These are phyloP conservation scores for Boletus eberwhitei DNA, from an alignment of 768 basidiomycete genomes.

Conservation along the genomic window DNA sequence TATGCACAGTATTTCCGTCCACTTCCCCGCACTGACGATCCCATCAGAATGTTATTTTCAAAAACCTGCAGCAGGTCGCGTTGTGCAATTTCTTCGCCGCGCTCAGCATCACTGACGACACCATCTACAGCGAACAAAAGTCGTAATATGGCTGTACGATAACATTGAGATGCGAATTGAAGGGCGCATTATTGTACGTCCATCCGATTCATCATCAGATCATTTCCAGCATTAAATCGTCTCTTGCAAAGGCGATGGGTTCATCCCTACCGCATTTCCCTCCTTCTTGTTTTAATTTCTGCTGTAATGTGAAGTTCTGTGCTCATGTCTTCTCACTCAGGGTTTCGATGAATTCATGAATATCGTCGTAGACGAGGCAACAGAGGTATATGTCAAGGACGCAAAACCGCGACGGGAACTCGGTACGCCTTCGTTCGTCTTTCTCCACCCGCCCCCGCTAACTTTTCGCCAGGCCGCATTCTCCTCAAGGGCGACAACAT, in stretches of 20 bases:
- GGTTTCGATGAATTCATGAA: slow-evolving; percentile 99
- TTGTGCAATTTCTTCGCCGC: background rate
- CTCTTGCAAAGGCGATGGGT: slow-evolving; percentile 37
- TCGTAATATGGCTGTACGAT: slow-evolving; percentile 94
- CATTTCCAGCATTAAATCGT: slow-evolving; percentile 40
- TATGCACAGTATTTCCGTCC: slow-evolving; percentile 39
- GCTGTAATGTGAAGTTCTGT: background rate
- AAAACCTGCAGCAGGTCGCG: slow-evolving; percentile 84
- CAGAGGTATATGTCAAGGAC: slow-evolving; percentile 89
- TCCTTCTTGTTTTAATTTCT: slow-evolving; percentile 1
- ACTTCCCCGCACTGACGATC: slow-evolving; percentile 1
- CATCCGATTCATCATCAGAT: slow-evolving; percentile 19
- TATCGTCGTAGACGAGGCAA: slow-evolving; percentile 88
- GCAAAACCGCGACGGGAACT: slow-evolving; percentile 80
- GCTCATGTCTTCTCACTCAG: slow-evolving; percentile 42
- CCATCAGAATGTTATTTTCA: slow-evolving; percentile 91
- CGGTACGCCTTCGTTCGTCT: slow-evolving; percentile 47
- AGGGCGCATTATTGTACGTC: slow-evolving; percentile 89
- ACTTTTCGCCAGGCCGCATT: slow-evolving; percentile 67
- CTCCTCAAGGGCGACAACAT: slow-evolving; percentile 98
- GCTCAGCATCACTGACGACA: slow-evolving; percentile 9
- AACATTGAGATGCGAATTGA: slow-evolving; percentile 96
- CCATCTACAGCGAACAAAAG: slow-evolving; percentile 64
- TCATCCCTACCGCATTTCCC: slow-evolving; percentile 6
- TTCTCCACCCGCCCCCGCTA: background rate